Evolutionary conservation across 2,329 filamentous ascomycete genomes (phyloP).

Genomic region (Fusarium compactum): DNA sequence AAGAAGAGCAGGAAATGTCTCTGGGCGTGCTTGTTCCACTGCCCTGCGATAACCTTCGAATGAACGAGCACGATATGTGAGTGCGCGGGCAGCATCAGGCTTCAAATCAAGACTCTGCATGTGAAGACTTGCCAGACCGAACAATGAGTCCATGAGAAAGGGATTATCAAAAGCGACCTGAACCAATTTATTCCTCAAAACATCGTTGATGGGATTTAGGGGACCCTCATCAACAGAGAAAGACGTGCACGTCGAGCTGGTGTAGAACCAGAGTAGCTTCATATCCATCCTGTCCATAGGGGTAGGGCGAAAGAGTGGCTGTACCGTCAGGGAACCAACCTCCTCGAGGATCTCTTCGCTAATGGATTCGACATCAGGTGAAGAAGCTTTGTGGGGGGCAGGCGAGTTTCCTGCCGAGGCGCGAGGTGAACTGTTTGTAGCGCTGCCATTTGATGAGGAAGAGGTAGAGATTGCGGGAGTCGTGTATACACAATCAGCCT

Average conservation of each 20-base stretch:
- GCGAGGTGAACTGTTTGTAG: conserved; percentile 3
- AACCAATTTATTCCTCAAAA: conserved; percentile 61
- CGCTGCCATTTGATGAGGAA: conserved; percentile 5
- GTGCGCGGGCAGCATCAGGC: conserved; percentile 55
- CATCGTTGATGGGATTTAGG: conserved; percentile 54
- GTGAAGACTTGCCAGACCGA: conserved; percentile 64
- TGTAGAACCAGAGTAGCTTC: conserved; percentile 69
- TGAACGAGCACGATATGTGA: conserved; percentile 62
- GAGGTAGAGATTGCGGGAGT: conserved; percentile 18
- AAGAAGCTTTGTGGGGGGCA: conserved; percentile 1
- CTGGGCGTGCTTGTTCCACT: conserved; percentile 59
- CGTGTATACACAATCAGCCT: conserved; percentile 62
- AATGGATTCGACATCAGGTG: conserved; percentile 18
- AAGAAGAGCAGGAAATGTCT: conserved; percentile 63
- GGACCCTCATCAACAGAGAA: conserved; percentile 58
- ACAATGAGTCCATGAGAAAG: conserved; percentile 67
- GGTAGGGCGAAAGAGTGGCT: conserved; percentile 50
- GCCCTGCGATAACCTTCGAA: conserved; percentile 66
- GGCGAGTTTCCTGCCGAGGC: background rate
- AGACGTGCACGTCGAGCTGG: conserved; percentile 58
- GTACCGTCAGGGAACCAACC: conserved; percentile 29
- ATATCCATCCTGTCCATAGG: conserved; percentile 59
- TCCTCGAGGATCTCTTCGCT: conserved; percentile 26
- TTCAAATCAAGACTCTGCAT: conserved; percentile 57
- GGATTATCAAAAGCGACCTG: conserved; percentile 64